Percentiles rank a stretch among this genome's conserved stretches.
phyloP scores from a whole-genome alignment of 202 grass and related monocot species.

The Schoenoplectus tabernaemontani region DNA sequence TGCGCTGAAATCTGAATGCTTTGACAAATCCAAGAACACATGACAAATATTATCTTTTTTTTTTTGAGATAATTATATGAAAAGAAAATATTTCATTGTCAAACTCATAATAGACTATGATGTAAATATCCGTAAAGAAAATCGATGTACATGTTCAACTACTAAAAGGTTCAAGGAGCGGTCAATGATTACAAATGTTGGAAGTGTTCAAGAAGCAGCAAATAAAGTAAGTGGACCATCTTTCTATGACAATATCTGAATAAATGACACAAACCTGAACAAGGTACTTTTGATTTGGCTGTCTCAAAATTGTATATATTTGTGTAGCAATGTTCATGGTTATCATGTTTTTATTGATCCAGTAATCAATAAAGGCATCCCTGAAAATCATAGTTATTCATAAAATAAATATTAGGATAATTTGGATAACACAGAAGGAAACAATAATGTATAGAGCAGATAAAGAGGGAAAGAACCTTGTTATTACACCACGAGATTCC shows the following conservation, averaged over 20 bases:
- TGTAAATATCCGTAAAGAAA: not conserved
- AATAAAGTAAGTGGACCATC: not conserved
- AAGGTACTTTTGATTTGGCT: slow-evolving; percentile 48
- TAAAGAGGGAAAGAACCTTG: slow-evolving; percentile 45
- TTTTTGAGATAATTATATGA: not conserved
- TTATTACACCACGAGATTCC: slow-evolving; percentile 44
- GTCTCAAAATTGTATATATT: slow-evolving; percentile 78
- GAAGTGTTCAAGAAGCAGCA: not conserved
- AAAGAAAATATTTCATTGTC: not conserved
- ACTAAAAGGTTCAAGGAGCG: not conserved
- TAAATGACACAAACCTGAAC: slow-evolving; percentile 45
- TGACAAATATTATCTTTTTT: not conserved
- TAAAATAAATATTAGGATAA: slow-evolving; percentile 10
- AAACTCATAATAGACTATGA: not conserved
- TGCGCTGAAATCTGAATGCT: too few relatives aligned
- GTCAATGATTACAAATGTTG: not conserved
- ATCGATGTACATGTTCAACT: not conserved
- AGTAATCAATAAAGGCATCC: slow-evolving; percentile 80
- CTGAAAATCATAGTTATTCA: slow-evolving; percentile 34
- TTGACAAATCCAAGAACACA: not conserved
- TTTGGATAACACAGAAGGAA: not conserved
- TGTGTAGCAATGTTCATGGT: slow-evolving; percentile 64
- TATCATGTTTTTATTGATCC: slow-evolving; percentile 93
- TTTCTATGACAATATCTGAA: not conserved
- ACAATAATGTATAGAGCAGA: not conserved